Base-by-base conservation (phyloP, 2,329 filamentous ascomycete species). In the Colletotrichum sp. region DNA sequence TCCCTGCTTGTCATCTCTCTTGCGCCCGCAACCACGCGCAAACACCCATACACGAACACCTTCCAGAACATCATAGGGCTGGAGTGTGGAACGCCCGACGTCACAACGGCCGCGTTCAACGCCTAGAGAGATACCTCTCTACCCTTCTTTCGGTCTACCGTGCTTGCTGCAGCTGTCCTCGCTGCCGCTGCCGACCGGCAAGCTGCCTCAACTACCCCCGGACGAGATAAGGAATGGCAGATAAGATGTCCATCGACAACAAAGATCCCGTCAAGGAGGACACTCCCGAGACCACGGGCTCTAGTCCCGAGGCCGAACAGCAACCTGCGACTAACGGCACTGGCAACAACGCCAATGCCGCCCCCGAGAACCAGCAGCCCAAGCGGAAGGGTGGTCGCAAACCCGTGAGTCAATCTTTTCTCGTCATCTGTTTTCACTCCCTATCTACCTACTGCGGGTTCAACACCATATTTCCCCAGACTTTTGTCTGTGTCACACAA, bases 341-440 rank as follows among this genome's bases (percentile, higher is more conserved):
- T 74, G 82, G 81, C 77, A 79, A 72, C 78, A 83, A 68, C 79
- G 81, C 80, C 65, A 68, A 72, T 26, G 73, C 55, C 67, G 82
- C 85, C 32, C 89, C 89, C 79, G 90, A 92, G 81, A 85, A 84
- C 79, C 90, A 91, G 82, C 91, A 92, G 78, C 96, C 96, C 83
- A 99, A 99, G 90, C 93, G 97, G 83, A 99, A 99, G 89, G 97
- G 97, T 82, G 97, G 97, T 77, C 93, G 97, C 83, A 99, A 99
- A 89, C 97, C 97, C 83, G 97, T 99, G 93, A 85, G 90, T 98
- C 92, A 78, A 86, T 86, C 57, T 55, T 59, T 67, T 72, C 30
- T 57, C 39, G 57, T 77, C 69, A 57, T 36, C 78, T 69, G 79
- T 21, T 12, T 15, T 64, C 39, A 60, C 28, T 52, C n/a, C 34